Evolutionary conservation across 2,329 filamentous ascomycete genomes (phyloP).

Genomic region (Podosphaera xanthii): DNA sequence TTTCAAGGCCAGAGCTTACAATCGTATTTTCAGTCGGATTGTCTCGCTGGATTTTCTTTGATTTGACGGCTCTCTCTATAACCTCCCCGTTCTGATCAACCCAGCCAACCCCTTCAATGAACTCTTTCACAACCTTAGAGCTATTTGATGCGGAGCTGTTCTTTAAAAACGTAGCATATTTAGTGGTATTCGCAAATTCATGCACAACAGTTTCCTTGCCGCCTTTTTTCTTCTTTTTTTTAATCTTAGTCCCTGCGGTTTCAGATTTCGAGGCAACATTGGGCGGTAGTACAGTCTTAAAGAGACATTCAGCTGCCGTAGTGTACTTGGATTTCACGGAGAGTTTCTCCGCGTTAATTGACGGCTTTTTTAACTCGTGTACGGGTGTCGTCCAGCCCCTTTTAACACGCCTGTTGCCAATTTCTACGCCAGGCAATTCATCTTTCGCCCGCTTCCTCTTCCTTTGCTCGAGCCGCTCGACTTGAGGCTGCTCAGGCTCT

Average conservation of each 20-base stretch:
- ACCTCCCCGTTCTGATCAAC: constrained; percentile 30
- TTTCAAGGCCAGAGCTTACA: background rate
- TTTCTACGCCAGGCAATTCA: constrained; percentile 41
- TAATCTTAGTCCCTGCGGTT: constrained; percentile 19
- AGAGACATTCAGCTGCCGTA: constrained; percentile 57
- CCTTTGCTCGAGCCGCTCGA: constrained; percentile 22
- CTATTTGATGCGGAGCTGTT: constrained; percentile 22
- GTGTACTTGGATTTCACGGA: constrained; percentile 57
- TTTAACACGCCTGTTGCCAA: constrained; percentile 28
- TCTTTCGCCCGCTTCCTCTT: constrained; percentile 23
- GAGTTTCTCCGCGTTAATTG: constrained; percentile 31
- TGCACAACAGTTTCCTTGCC: constrained; percentile 49
- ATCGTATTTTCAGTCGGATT: background rate
- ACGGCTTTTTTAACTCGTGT: constrained; percentile 19
- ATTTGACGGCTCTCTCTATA: background rate
- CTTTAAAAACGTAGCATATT: constrained; percentile 64
- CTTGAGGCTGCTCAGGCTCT: constrained; percentile 19
- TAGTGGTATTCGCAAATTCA: constrained; percentile 71
- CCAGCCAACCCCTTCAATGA: constrained; percentile 74
- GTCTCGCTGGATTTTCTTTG: background rate
- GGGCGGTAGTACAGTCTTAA: constrained; percentile 59
- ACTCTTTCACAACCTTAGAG: constrained; percentile 32
- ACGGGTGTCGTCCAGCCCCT: constrained; percentile 26
- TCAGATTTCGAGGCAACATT: constrained; percentile 20
- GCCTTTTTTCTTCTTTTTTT: constrained; percentile 35